These are phyloP conservation scores for Xerocomus amazonicus DNA, from an alignment of 1,284 basidiomycete genomes.

Conservation along the genomic window DNA sequence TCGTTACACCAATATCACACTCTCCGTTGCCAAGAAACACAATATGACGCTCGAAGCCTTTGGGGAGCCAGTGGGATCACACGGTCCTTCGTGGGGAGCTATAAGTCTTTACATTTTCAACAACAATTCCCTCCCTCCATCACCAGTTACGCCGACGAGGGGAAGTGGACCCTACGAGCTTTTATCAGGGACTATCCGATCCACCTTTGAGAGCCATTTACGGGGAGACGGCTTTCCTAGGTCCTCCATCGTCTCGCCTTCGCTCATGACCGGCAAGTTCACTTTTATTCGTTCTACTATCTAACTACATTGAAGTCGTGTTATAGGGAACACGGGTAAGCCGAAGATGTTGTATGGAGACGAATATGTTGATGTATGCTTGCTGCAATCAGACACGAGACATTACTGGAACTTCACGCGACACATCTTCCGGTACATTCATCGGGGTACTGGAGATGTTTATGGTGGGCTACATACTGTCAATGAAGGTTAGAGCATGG, in stretches of 20 bases:
- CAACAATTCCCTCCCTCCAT: slow-evolving; percentile 42
- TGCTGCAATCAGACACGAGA: slow-evolving; percentile 38
- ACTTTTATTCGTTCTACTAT: slow-evolving; percentile 9
- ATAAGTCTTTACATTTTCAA: slow-evolving; percentile 37
- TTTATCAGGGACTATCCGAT: slow-evolving; percentile 46
- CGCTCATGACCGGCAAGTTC: slow-evolving; percentile 25
- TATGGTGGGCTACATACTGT: slow-evolving; percentile 50
- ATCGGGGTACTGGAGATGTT: slow-evolving; percentile 32
- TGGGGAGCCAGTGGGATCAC: slow-evolving; percentile 31
- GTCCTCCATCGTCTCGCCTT: slow-evolving; percentile 16
- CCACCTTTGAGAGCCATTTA: slow-evolving; percentile 28
- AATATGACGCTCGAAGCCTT: slow-evolving; percentile 45
- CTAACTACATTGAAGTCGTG: slow-evolving; percentile 3
- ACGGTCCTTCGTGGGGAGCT: slow-evolving; percentile 19
- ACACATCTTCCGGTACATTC: slow-evolving; percentile 51
- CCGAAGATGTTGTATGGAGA: slow-evolving; percentile 12
- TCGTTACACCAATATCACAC: slow-evolving; percentile 33
- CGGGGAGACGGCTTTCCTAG: slow-evolving; percentile 23
- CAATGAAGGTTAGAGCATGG: slow-evolving; percentile 38
- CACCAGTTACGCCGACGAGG: slow-evolving; percentile 48
- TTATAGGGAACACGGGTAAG: slow-evolving; percentile 35
- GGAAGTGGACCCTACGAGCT: slow-evolving; percentile 41
- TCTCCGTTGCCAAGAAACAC: slow-evolving; percentile 34
- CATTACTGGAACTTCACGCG: slow-evolving; percentile 44
- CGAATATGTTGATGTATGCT: slow-evolving; percentile 20